phyloP scores from a whole-genome alignment of 1,284 basidiomycete species.

The Pisolithus thermaeus region DNA sequence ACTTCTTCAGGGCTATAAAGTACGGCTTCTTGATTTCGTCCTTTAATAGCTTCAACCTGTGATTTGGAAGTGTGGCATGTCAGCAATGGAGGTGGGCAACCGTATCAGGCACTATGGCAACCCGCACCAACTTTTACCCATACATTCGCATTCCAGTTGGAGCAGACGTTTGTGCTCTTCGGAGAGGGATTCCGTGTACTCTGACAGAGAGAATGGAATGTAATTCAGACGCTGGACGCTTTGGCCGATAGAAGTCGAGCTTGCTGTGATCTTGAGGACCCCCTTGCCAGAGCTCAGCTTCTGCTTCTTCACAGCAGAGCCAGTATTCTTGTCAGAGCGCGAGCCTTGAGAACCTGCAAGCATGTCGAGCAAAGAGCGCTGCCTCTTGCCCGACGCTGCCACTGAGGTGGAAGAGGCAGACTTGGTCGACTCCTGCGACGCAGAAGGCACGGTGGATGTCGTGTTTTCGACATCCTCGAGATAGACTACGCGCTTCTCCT shows the following conservation, averaged over 20 bases:
- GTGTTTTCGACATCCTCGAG: slow-evolving; percentile 49
- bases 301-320: slow-evolving; percentile 36
- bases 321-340: slow-evolving; percentile 28
- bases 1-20: slow-evolving; percentile 66
- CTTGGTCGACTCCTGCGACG: slow-evolving; percentile 15
- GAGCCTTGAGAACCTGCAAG: slow-evolving; percentile 37
- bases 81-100: neutral
- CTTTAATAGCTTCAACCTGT: slow-evolving; percentile 66
- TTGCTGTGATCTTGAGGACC: slow-evolving; percentile 14
- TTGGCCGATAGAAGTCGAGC: slow-evolving; percentile 7
- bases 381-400: slow-evolving; percentile 45
- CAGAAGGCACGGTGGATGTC: slow-evolving; percentile 9
- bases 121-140: slow-evolving; percentile 69
- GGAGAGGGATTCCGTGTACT: slow-evolving; percentile 49
- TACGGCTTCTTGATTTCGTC: slow-evolving; percentile 72
- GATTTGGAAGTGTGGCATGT: slow-evolving; percentile 5
- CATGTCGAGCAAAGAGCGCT: slow-evolving; percentile 62
- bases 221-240: slow-evolving; percentile 50
- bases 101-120: neutral
- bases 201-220: slow-evolving; percentile 61
- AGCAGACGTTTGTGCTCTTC: slow-evolving; percentile 56
- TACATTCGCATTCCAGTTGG: slow-evolving; percentile 60
- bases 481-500: slow-evolving; percentile 39
- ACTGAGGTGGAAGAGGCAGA: slow-evolving; percentile 13
- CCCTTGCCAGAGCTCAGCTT: slow-evolving; percentile 26